Conservation (phyloP, 768 basidiomycete species). For the Collybia sordida region DNA sequence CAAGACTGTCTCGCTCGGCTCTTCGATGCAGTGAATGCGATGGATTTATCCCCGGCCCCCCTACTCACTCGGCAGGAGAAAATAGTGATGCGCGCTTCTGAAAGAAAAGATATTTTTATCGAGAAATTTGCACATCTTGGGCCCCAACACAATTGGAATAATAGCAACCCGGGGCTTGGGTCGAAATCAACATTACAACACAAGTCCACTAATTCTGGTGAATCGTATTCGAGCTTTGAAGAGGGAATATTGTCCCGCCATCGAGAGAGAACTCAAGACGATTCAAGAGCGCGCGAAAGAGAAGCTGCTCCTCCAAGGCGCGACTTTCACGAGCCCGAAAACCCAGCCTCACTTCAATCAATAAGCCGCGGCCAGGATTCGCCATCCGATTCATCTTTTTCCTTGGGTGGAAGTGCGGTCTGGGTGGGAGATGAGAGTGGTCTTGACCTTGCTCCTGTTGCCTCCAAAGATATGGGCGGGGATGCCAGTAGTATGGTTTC, state of each 20-base stretch:
- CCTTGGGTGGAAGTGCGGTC: conserved; percentile 77
- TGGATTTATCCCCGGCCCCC: conserved; percentile 83
- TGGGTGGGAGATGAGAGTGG: conserved; percentile 81
- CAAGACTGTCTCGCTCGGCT: conserved; percentile 87
- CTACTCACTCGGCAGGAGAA: conserved; percentile 79
- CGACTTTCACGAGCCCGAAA: conserved; percentile 37
- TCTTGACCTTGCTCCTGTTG: conserved; percentile 39
- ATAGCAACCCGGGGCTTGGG: conserved; percentile 18
- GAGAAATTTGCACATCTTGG: conserved; percentile 67
- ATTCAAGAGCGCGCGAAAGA: conserved; percentile 34
- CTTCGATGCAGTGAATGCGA: conserved; percentile 91
- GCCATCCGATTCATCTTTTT: conserved; percentile 73
- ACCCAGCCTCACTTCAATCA: conserved; percentile 23
- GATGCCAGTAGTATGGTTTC: conserved; percentile 45
- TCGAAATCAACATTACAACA: conserved; percentile 33
- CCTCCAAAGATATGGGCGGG: conserved; percentile 34
- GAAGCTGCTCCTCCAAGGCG: conserved; percentile 23
- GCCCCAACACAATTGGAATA: conserved; percentile 26
- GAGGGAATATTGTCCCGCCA: conserved; percentile 57
- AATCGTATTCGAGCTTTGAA: conserved; percentile 70
- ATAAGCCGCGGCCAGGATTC: conserved; percentile 42
- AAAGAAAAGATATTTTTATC: conserved; percentile 88
- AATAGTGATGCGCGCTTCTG: conserved; percentile 84
- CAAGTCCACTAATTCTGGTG: conserved; percentile 53
- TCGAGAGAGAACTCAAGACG: conserved; percentile 32